These are phyloP conservation scores for Tulasnella sp. DNA, from an alignment of 768 basidiomycete species.

Conservation along the genomic window DNA sequence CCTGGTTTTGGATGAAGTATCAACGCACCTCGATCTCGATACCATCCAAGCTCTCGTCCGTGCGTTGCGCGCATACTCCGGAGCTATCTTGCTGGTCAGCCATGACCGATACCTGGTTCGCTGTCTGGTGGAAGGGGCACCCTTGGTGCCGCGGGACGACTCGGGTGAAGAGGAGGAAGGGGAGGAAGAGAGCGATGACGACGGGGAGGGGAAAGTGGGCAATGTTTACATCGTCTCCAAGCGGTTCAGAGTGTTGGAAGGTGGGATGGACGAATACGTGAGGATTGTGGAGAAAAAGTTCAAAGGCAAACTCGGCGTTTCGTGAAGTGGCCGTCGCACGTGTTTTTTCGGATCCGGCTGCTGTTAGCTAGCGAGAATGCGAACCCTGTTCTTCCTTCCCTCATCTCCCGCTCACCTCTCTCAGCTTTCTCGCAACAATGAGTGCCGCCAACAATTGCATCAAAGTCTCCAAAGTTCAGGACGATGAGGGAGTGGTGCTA, in stretches of 20 bases:
- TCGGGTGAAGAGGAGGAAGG: constrained; percentile 26
- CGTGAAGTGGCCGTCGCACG: background rate
- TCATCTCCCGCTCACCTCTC: background rate
- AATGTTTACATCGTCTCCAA: constrained; percentile 32
- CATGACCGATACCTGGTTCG: constrained; percentile 55
- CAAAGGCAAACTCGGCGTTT: background rate
- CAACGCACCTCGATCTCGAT: constrained; percentile 67
- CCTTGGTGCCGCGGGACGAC: constrained; percentile 25
- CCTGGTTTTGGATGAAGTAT: constrained; percentile 59
- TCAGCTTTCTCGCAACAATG: constrained; percentile 12
- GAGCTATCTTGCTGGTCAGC: constrained; percentile 65
- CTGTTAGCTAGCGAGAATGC: constrained; percentile 4
- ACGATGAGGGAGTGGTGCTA: constrained; percentile 48
- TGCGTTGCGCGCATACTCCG: constrained; percentile 56
- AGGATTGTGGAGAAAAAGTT: constrained; percentile 31
- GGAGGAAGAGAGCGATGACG: constrained; percentile 20
- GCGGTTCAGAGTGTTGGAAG: constrained; percentile 24
- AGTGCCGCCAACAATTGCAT: constrained; percentile 43
- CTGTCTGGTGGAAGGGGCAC: constrained; percentile 32
- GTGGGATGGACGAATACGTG: constrained; percentile 33
- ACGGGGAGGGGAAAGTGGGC: constrained; percentile 17
- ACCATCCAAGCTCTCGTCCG: constrained; percentile 61
- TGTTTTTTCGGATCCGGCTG: background rate
- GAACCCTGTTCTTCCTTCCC: background rate
- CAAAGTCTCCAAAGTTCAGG: constrained; percentile 43